These are phyloP conservation scores for Trypanosomatidae sp. DNA, from an alignment of 208 protist genomes.

Conservation along the genomic window DNA sequence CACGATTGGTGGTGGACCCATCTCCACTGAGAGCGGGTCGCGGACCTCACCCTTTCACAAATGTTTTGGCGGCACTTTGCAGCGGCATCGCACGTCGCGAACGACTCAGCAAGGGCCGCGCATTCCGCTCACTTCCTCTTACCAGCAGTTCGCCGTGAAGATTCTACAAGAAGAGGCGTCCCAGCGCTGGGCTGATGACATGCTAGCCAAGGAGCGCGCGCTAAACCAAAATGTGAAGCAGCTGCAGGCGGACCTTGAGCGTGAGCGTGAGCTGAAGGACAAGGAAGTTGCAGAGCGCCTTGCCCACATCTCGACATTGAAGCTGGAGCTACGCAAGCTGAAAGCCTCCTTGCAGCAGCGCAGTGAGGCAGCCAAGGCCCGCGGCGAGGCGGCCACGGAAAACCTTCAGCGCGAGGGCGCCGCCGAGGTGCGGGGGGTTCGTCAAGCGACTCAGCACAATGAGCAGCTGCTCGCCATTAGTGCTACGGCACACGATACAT, in stretches of 20 bases:
- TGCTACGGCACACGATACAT: slow-evolving; percentile 51
- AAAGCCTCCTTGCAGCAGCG: slow-evolving; percentile 67
- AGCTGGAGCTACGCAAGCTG: slow-evolving; percentile 64
- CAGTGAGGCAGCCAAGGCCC: slow-evolving; percentile 61
- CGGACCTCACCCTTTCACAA: slow-evolving; percentile 28
- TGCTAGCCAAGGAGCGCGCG: slow-evolving; percentile 86
- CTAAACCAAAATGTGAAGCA: slow-evolving; percentile 94
- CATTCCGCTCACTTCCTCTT: slow-evolving; percentile 74
- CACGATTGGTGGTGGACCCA: not conserved
- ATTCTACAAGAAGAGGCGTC: slow-evolving; percentile 86
- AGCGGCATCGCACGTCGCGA: slow-evolving; percentile 43
- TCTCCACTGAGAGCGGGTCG: slow-evolving; percentile 20
- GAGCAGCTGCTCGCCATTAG: slow-evolving; percentile 52
- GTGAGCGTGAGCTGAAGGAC: slow-evolving; percentile 75
- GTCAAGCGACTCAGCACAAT: slow-evolving; percentile 25
- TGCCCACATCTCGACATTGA: slow-evolving; percentile 56
- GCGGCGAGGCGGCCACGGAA: slow-evolving; percentile 66
- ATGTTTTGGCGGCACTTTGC: slow-evolving; percentile 69
- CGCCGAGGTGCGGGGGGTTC: slow-evolving; percentile 54
- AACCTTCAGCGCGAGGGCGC: slow-evolving; percentile 54
- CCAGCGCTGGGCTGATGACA: slow-evolving; percentile 87
- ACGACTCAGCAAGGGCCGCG: slow-evolving; percentile 33
- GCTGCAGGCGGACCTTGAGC: slow-evolving; percentile 82
- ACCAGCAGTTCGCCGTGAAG: slow-evolving; percentile 73
- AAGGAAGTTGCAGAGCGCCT: slow-evolving; percentile 78